Base-by-base conservation (phyloP, 257 asterid genomes). In the Penstemon davidsonii region DNA sequence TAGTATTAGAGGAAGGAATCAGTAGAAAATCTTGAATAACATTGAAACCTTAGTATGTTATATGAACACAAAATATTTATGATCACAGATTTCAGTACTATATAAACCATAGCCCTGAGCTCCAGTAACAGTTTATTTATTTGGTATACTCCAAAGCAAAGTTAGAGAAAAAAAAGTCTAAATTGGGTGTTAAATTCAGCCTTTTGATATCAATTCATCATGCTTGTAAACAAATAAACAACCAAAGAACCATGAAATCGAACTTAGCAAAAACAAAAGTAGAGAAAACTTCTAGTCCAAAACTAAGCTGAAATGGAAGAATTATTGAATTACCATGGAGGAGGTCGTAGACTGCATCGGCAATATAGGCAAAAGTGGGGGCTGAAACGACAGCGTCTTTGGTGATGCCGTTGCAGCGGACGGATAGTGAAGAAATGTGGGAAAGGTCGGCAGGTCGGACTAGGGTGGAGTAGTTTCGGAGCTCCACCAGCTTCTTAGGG, bases 401-500 rank as follows among this genome's bases (percentile, higher is more conserved):
- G 13, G 80, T 78, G 55, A 94, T 94, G 44, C 99, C 98, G 54
- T 82, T 94, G 75, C 94, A 82, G 42, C 99, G 92, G 11, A 76
- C 98, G 8, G 98, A 87, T 38, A 86, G 96, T 9, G 84, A 56
- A 3, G 93, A 68, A 39, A 91, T 89, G 55, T 59, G 96, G 45
- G 91, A 69, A 10, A 86, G 84, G 74, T 91, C 89, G 8, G 84
- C 60, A 44, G 99, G 99, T 25, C 88, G 76, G 57, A 91, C 85
- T 39, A 94, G 75, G 54, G 96, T 80, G n/a, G 97, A 88, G 87
- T 83, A 94, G 49, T 65, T 79, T 33, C 80, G 81, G 59, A 81
- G 96, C 88, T 91, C 99, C 74, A 80, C 83, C 38, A 94, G 88
- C 87, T 87, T 94, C 83, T 82, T 91, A 0, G 99, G 97, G 68